Evolutionary conservation across 2,329 filamentous ascomycete genomes (phyloP).

Genomic region (Botrytis sinoallii): DNA sequence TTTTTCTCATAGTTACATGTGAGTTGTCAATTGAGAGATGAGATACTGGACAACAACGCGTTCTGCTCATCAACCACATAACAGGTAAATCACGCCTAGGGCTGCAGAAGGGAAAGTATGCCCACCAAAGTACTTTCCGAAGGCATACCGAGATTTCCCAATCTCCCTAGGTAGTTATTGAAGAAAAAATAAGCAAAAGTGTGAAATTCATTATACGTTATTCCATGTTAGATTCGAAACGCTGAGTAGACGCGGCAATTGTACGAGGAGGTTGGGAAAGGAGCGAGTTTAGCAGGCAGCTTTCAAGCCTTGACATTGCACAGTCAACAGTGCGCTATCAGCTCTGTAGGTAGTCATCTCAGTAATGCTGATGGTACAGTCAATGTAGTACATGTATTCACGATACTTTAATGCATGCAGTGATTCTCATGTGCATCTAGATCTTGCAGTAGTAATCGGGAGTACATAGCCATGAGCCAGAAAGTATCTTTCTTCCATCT

Average conservation of each 20-base stretch:
- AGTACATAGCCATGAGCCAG: not conserved
- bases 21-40: conserved; percentile 8
- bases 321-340: conserved; percentile 3
- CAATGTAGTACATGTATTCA: not conserved
- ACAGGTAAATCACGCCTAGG: not conserved
- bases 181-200: not conserved
- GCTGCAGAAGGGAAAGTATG: not conserved
- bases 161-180: not conserved
- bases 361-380: not conserved
- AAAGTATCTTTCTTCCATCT: not conserved
- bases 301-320: not conserved
- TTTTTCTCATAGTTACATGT: not conserved
- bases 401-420: not conserved
- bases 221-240: conserved; percentile 5
- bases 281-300: not conserved
- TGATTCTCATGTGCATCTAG: conserved; percentile 5
- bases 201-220: not conserved
- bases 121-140: not conserved
- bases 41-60: not conserved
- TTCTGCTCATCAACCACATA: not conserved
- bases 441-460: conserved; percentile 5
- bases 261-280: conserved; percentile 11
- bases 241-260: not conserved
- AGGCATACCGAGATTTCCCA: not conserved
- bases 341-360: not conserved